phyloP scores from a whole-genome alignment of 78 protist species.

The Pigoraptor vietnamica region DNA sequence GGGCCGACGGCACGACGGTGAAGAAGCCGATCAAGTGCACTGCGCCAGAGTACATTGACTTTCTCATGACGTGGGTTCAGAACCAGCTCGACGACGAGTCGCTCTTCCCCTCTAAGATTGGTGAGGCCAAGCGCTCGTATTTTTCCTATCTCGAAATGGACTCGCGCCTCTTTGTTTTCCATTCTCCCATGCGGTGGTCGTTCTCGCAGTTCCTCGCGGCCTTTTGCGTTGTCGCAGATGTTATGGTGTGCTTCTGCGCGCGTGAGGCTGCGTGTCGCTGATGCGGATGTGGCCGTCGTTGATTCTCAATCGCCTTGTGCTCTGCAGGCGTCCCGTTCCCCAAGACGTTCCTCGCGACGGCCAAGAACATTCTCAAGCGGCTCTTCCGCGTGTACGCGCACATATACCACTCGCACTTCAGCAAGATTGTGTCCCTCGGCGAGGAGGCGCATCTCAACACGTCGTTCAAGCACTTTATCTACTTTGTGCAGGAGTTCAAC shows the following conservation, averaged over 20 bases:
- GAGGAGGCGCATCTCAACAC: conserved; percentile 90
- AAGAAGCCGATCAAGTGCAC: conserved; percentile 4
- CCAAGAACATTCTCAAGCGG: conserved; percentile 78
- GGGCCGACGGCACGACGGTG: background rate
- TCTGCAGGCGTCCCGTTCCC: conserved; percentile 80
- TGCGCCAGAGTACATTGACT: conserved; percentile 75
- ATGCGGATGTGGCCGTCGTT: background rate
- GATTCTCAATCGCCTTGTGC: background rate
- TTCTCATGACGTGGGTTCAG: conserved; percentile 91
- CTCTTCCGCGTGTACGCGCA: conserved; percentile 95
- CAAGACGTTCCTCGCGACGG: conserved; percentile 65
- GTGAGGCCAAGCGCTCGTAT: background rate
- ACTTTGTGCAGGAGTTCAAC: conserved; percentile 75
- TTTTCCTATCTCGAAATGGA: too few relatives aligned
- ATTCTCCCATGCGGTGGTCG: too few relatives aligned
- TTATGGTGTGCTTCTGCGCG: too few relatives aligned
- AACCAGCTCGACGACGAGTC: conserved; percentile 74
- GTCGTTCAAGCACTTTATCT: conserved; percentile 67
- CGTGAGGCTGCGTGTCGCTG: background rate
- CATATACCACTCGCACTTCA: conserved; percentile 91
- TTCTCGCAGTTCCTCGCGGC: too few relatives aligned
- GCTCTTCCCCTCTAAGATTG: conserved; percentile 69
- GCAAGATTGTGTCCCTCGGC: conserved; percentile 61
- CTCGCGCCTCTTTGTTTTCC: too few relatives aligned
- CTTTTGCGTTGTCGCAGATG: too few relatives aligned